phyloP scores from a whole-genome alignment of 371 early-diverging fungal genomes.

The Chytridium lagenaria region DNA sequence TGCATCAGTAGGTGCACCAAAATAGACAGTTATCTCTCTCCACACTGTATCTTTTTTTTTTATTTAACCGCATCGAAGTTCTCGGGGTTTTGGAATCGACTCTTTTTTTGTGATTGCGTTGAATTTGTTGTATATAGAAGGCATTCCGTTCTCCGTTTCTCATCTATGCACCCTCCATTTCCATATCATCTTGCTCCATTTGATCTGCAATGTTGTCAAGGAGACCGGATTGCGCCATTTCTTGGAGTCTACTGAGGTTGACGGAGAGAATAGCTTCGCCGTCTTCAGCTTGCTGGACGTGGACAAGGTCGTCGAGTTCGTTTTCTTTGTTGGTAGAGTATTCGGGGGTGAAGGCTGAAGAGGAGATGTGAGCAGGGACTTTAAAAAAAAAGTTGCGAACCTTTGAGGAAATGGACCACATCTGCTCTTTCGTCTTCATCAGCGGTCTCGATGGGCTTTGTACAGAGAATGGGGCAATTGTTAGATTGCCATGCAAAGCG shows the following conservation, averaged over 20 bases:
- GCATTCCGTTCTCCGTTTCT: too few relatives aligned
- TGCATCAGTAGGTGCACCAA: background rate
- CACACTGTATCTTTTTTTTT: background rate
- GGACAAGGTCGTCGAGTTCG: background rate
- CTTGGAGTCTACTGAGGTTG: conserved; percentile 23
- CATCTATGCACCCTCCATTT: background rate
- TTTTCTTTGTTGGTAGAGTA: background rate
- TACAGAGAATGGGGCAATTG: background rate
- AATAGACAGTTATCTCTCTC: background rate
- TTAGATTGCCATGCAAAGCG: background rate
- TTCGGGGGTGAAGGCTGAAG: conserved; percentile 26
- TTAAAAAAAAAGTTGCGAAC: conserved; percentile 12
- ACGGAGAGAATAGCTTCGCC: conserved; percentile 18
- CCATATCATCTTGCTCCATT: background rate
- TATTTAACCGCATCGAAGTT: background rate
- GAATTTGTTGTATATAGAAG: too few relatives aligned
- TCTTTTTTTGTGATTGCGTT: too few relatives aligned
- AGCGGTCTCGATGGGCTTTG: conserved; percentile 43
- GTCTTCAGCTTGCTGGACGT: conserved; percentile 24
- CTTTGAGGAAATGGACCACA: conserved; percentile 37
- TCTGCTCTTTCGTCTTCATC: conserved; percentile 40
- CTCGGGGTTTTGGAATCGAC: too few relatives aligned
- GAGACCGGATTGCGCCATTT: conserved; percentile 19
- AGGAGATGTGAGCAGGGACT: background rate
- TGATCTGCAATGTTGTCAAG: conserved; percentile 15